Conservation (phyloP, 2,329 filamentous ascomycete genomes). For the Aspergillus spinulosporus region DNA sequence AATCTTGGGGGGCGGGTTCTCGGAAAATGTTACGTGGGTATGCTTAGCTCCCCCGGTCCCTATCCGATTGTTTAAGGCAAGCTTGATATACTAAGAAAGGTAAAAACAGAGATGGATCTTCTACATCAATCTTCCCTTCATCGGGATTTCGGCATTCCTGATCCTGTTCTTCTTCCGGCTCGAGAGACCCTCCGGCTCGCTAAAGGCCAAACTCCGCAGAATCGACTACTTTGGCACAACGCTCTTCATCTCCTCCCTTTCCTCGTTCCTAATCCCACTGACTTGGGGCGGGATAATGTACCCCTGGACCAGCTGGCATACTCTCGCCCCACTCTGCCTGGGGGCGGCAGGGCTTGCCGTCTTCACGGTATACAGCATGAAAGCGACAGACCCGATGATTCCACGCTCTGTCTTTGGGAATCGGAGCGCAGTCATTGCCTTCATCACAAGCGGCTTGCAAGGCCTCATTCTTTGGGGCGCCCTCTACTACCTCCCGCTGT, state of each 20-base stretch:
- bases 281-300: conserved; percentile 33
- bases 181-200: conserved; percentile 7
- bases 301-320: conserved; percentile 33
- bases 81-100: too few relatives aligned
- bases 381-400: conserved; percentile 38
- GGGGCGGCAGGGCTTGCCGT: conserved; percentile 25
- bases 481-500: conserved; percentile 45
- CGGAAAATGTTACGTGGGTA: conserved; percentile 25
- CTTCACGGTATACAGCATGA: conserved; percentile 24
- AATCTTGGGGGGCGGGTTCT: conserved; percentile 37
- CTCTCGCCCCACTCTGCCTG: conserved; percentile 31
- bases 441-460: conserved; percentile 18
- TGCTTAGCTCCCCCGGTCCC: not conserved
- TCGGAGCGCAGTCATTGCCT: conserved; percentile 33
- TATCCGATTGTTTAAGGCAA: too few relatives aligned
- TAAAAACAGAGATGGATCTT: conserved; percentile 29
- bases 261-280: conserved; percentile 34
- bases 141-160: conserved; percentile 23
- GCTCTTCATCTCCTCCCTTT: conserved; percentile 29
- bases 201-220: conserved; percentile 12
- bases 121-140: conserved; percentile 33
- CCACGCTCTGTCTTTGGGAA: conserved; percentile 48
- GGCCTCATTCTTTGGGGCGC: conserved; percentile 21
- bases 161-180: conserved; percentile 24
- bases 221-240: conserved; percentile 34